Base-by-base conservation (phyloP, 129 eudicot species). In the Pittosporum tobira region DNA sequence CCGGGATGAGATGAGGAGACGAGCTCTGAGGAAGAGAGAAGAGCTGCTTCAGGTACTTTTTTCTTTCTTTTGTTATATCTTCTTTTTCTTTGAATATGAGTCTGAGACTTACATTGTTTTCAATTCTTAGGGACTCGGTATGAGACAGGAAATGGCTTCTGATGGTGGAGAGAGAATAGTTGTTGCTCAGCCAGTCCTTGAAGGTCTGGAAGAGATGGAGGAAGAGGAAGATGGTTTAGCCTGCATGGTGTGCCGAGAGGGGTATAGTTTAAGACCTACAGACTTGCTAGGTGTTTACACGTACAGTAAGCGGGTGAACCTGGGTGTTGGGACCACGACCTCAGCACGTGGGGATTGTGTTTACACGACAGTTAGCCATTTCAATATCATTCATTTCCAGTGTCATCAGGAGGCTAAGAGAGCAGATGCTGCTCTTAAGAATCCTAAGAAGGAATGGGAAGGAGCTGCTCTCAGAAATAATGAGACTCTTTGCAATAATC, bases 371-470 rank as follows among this genome's bases (percentile, higher is more conserved):
- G 99, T 91, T 24, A 87, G 96, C 72, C 99, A 91, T 79, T 91
- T 91, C 72, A 91, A 91, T 65, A 84, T 91, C 75, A 91, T 91
- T 50, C 99, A 91, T 60, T 91, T 78, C 76, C 94, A 87, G 73
- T 91, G 99, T 61, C 99, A 91, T 78, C 99, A 91, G 59, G 99
- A 91, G 75, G 99, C 99, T 37, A 91, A 91, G 73, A 74, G 99
- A 68, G 94, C 99, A 12, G 99, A 91, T 65, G 99, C 99, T 42
- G 94, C 90, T 25, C 76, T 91, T 3, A 91, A 71, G 51, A 79
- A 21, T 58, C 99, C 99, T 1, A 91, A 91, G 61, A 91, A 91
- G 72, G 99, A 91, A 65, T 91, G 99, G 99, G 99, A 91, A 45
- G 99, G 99, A 10, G 99, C 99, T 4, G 88, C 94, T 51, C 96